Percentiles rank a stretch among this genome's conserved stretches.
Evolutionary conservation across 371 early-diverging fungal species (phyloP).

Genomic region (Quaeritorhiza haematococci): DNA sequence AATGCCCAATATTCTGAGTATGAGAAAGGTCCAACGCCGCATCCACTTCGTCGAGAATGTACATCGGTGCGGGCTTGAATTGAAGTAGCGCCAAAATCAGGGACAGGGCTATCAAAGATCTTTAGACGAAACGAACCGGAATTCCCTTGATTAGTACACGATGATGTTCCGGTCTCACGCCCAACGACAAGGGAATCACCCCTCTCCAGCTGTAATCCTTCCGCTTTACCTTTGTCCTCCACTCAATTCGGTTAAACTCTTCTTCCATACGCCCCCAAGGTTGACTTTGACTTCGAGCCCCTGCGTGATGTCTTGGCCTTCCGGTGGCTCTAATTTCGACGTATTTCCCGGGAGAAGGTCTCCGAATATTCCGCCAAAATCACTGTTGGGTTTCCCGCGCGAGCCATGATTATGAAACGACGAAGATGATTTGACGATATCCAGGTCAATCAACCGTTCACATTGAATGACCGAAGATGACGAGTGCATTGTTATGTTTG

Average conservation of each 20-base stretch:
- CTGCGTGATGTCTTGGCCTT: conserved; percentile 72
- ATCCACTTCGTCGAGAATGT: conserved; percentile 99
- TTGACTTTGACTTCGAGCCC: conserved; percentile 94
- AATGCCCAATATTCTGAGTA: conserved; percentile 98
- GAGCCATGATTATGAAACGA: conserved; percentile 9
- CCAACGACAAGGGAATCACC: too few species aligned
- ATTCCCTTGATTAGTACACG: neutral
- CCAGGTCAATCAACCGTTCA: conserved; percentile 6
- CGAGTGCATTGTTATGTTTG: neutral
- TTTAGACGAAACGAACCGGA: conserved; percentile 15
- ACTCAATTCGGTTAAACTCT: conserved; percentile 93
- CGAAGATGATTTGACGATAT: neutral
- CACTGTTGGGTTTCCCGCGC: conserved; percentile 34
- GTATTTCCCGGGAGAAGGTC: conserved; percentile 90
- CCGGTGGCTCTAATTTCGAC: conserved; percentile 79
- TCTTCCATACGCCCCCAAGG: conserved; percentile 97
- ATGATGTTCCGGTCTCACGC: too few species aligned
- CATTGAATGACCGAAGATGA: neutral
- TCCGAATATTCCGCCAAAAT: conserved; percentile 94
- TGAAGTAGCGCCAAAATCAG: conserved; percentile 95
- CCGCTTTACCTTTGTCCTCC: conserved; percentile 93
- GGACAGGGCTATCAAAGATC: conserved; percentile 93
- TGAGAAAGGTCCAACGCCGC: conserved; percentile 98
- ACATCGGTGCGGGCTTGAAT: conserved; percentile 99
- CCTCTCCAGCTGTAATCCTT: neutral